These are phyloP conservation scores for Aspergillus piperis DNA, from an alignment of 2,329 filamentous ascomycete genomes.

Conservation along the genomic window DNA sequence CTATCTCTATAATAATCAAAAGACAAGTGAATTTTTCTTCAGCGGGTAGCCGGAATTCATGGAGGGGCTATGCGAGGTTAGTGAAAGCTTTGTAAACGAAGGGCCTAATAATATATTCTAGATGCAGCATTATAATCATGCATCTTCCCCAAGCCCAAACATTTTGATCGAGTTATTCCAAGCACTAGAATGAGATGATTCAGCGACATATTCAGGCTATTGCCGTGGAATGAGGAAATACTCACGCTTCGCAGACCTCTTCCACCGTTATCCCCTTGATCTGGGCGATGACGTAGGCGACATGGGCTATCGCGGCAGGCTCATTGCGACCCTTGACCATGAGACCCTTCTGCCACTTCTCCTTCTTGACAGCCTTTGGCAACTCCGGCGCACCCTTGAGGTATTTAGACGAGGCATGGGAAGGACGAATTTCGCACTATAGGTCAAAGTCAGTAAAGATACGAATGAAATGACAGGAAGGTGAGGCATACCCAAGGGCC, in stretches of 20 bases:
- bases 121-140: slow-evolving; percentile 5
- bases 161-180: slow-evolving; percentile 81
- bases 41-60: background rate
- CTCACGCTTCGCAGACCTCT: slow-evolving; percentile 77
- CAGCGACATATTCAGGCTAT: slow-evolving; percentile 21
- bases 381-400: slow-evolving; percentile 68
- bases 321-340: slow-evolving; percentile 98
- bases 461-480: background rate
- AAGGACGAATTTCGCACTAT: slow-evolving; percentile 85
- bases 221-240: slow-evolving; percentile 19
- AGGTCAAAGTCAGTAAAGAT: slow-evolving; percentile 7
- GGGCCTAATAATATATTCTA: background rate
- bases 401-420: slow-evolving; percentile 80
- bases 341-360: slow-evolving; percentile 82
- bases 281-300: slow-evolving; percentile 84
- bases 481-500: slow-evolving; percentile 69
- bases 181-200: slow-evolving; percentile 48
- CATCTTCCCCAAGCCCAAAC: slow-evolving; percentile 67
- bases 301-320: slow-evolving; percentile 79
- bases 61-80: background rate
- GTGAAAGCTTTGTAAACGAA: background rate
- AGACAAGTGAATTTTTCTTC: background rate
- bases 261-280: slow-evolving; percentile 79
- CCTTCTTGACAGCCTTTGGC: slow-evolving; percentile 89
- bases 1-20: background rate